A percentile compares a stretch with the other conserved stretches of the same genome.
phyloP scores from a whole-genome alignment of 176 grass and related monocot species.

The Oryza rufipogon region DNA sequence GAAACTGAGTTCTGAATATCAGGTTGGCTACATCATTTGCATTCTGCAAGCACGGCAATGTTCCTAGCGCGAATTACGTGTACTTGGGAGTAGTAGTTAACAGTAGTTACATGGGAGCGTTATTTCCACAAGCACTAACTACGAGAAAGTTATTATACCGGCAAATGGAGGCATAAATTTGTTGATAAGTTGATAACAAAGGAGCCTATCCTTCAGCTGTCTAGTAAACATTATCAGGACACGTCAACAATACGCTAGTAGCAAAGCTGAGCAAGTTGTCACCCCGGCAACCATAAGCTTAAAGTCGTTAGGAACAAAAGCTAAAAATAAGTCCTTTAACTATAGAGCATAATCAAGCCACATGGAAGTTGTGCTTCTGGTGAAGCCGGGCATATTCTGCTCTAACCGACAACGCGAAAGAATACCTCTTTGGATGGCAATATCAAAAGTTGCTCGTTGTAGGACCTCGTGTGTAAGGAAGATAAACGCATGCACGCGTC shows the following conservation, averaged over 20 bases:
- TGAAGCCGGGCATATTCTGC: slow-evolving; percentile 42
- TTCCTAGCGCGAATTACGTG: not conserved
- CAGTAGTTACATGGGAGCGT: not conserved
- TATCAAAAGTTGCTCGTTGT: not conserved
- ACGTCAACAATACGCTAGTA: slow-evolving; percentile 34
- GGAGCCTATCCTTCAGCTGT: slow-evolving; percentile 23
- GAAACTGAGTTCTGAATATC: slow-evolving; percentile 22
- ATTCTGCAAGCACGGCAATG: not conserved
- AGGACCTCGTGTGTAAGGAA: not conserved
- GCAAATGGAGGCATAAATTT: not conserved
- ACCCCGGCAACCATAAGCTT: not conserved
- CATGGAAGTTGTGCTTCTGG: slow-evolving; percentile 37
- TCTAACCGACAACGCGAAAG: not conserved
- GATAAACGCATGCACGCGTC: not conserved
- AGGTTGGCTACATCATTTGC: slow-evolving; percentile 15
- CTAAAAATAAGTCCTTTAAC: slow-evolving; percentile 20
- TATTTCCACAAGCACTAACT: not conserved
- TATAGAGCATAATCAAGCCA: slow-evolving; percentile 34
- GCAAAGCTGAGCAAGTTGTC: slow-evolving; percentile 40
- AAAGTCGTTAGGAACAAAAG: slow-evolving; percentile 35
- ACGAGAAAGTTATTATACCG: not conserved
- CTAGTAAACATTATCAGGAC: slow-evolving; percentile 11
- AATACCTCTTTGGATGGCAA: not conserved
- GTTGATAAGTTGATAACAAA: not conserved
- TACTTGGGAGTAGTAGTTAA: not conserved